These are phyloP conservation scores for Penicillium fuscoglaucum DNA, from an alignment of 2,329 filamentous ascomycete species.

Conservation along the genomic window DNA sequence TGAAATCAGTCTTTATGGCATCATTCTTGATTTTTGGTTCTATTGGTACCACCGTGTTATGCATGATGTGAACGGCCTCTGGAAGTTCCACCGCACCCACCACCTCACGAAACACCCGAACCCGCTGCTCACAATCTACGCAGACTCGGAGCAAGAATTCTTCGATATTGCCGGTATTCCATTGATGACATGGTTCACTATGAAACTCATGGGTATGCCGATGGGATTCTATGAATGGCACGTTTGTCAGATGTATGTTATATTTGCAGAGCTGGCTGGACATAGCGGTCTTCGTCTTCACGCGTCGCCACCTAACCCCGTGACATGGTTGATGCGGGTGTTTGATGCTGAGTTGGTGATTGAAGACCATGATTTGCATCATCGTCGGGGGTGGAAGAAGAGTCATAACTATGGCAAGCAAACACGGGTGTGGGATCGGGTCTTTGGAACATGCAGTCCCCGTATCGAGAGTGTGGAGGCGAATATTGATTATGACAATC, in stretches of 20 bases:
- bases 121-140: conserved; percentile 3
- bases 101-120: conserved; percentile 4
- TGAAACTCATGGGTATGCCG: conserved; percentile 2
- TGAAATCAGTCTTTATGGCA: conserved; percentile 4
- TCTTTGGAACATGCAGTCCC: conserved; percentile 1
- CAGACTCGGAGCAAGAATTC: conserved; percentile 5
- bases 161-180: conserved; percentile 4
- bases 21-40: conserved; percentile 7
- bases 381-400: conserved; percentile 5
- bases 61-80: conserved; percentile 4
- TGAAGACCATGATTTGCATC: conserved; percentile 7
- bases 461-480: conserved; percentile 1
- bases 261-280: conserved; percentile 3
- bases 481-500: background rate
- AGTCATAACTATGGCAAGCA: conserved; percentile 9
- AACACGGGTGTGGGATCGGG: conserved; percentile 5
- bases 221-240: conserved; percentile 8
- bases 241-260: conserved; percentile 1
- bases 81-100: conserved; percentile 4
- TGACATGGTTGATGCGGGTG: conserved; percentile 5
- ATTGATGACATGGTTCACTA: conserved; percentile 1
- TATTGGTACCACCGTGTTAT: conserved; percentile 7
- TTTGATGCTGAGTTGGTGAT: conserved; percentile 7
- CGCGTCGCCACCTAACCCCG: background rate
- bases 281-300: conserved; percentile 7